Evolutionary conservation across 108 stramenopile genomes (phyloP), one percentile per base, ranked within the genome.

Genomic region (Schizochytrium sp.): DNA sequence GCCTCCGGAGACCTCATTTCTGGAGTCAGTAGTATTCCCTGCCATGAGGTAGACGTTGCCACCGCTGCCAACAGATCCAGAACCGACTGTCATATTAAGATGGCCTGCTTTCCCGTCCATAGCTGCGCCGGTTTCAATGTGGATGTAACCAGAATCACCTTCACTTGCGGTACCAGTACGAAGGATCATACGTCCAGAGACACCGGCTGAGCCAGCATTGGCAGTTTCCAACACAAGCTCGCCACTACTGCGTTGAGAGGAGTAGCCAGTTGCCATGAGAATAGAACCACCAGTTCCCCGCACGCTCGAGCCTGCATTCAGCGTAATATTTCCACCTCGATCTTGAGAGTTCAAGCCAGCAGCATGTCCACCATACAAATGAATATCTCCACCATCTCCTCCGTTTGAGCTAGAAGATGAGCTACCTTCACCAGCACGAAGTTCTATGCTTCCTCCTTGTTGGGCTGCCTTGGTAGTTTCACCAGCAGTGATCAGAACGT

Each of bases 351-450:
- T 89, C 7, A 47, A 12, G 5, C 91, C 91, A 4, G 44, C 28
- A 8, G 76, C 90, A 7, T 58, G 60, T 3, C 91, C 91, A 7
- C 90, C 91, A 28, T 42, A 90, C 2, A 92, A 10, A 15, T 73
- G 56, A 44, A 92, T 56, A 4, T 90, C 64, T 10, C 91, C 91
- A 44, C 91, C 91, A 53, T 92, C 64, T 0, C 91, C 91, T 42
- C 91, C 91, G 61, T 90, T 59, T 12, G 15, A 56, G 42, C 19
- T n/a, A 8, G 50, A 61, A 2, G 61, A 49, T 1, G 92, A 91
- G 4, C 72, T 87, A 5, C 93, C 94, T 42, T 93, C 92, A 60
- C 95, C 95, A 19, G 91, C 94, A 44, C 61, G 55, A 17, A 95
- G 56, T 8, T 88, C 61, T 28, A 94, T 89, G 45, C 64, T 72